Percentiles rank a stretch among this genome's conserved stretches.
Evolutionary conservation across 129 eudicot species (phyloP).

Genomic region (Mikania micrantha): DNA sequence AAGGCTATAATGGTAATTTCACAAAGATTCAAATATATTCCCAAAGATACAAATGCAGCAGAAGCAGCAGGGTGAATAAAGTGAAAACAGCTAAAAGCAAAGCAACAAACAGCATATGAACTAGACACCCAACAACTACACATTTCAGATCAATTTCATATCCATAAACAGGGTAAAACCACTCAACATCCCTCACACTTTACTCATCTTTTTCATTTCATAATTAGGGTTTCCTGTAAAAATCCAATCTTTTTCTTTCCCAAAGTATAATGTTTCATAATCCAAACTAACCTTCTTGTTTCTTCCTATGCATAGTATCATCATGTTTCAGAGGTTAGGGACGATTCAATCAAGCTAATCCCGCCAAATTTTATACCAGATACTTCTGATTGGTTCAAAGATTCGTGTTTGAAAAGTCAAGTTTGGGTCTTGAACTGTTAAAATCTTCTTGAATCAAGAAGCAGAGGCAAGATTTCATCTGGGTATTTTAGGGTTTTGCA

Average conservation of each 20-base stretch:
- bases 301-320: constrained; percentile 10
- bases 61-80: background rate
- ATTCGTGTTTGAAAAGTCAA: background rate
- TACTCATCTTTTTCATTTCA: constrained; percentile 5
- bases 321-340: constrained; percentile 38
- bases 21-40: constrained; percentile 3
- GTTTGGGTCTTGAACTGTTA: background rate
- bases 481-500: background rate
- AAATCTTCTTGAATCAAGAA: background rate
- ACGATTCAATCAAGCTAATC: constrained; percentile 20
- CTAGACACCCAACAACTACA: constrained; percentile 8
- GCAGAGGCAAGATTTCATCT: background rate
- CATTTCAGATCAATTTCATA: background rate
- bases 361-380: too few relatives aligned
- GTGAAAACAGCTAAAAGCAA: constrained; percentile 25
- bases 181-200: too few relatives aligned
- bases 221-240: constrained; percentile 5
- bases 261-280: too few relatives aligned
- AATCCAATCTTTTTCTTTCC: constrained; percentile 6
- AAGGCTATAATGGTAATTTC: background rate
- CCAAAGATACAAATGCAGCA: background rate
- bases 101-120: constrained; percentile 9
- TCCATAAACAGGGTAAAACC: constrained; percentile 8
- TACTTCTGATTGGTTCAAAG: background rate
- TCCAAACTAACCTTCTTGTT: constrained; percentile 1